Conservation (phyloP, 257 asterid species). For the Solanum virginianum region DNA sequence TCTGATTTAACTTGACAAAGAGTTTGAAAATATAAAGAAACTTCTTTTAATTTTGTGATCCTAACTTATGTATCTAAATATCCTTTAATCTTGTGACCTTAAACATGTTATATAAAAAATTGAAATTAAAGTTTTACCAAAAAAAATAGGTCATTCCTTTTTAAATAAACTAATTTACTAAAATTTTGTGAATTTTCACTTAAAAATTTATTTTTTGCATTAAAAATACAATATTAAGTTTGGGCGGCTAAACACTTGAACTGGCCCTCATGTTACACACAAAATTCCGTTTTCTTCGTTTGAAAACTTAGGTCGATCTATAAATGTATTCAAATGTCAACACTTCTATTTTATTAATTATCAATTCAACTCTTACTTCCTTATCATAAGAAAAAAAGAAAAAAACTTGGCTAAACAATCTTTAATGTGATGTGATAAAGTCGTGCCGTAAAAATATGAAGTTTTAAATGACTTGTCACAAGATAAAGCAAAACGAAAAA, state of each 20-base stretch:
- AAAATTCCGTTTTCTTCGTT: background rate
- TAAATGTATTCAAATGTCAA: background rate
- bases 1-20: too few species aligned
- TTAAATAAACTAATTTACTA: too few species aligned
- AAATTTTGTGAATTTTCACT: background rate
- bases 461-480: background rate
- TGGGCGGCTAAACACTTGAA: background rate
- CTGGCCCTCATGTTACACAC: background rate
- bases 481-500: too few species aligned
- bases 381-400: background rate
- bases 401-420: background rate
- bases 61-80: too few species aligned
- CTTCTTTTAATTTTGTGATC: too few species aligned
- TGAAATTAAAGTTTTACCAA: too few species aligned
- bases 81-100: too few species aligned
- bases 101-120: too few species aligned
- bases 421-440: background rate
- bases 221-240: background rate
- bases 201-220: background rate
- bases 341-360: background rate
- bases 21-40: too few species aligned
- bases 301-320: background rate
- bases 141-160: too few species aligned
- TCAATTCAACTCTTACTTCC: background rate
- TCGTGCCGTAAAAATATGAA: background rate